Conservation (phyloP, 2,329 filamentous ascomycete genomes). For the Colletotrichum musicola region DNA sequence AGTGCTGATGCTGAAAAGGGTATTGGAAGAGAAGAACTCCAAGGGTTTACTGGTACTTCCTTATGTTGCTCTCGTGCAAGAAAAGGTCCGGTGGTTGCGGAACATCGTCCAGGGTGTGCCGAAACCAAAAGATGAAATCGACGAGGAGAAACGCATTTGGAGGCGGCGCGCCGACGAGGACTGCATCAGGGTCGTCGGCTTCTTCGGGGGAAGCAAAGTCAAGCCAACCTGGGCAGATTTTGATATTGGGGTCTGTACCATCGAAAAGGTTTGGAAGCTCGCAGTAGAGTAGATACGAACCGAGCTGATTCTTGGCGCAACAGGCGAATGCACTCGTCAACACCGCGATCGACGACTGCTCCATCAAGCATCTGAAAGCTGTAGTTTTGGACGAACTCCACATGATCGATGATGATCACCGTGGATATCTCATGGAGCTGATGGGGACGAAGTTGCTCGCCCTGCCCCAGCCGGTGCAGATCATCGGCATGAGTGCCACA, state of each 20-base stretch:
- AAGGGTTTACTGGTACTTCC: slow-evolving; percentile 81
- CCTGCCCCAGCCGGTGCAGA: slow-evolving; percentile 75
- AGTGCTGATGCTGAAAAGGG: slow-evolving; percentile 78
- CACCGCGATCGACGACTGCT: slow-evolving; percentile 77
- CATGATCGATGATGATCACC: slow-evolving; percentile 82
- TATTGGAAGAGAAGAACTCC: slow-evolving; percentile 72
- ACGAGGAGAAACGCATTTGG: slow-evolving; percentile 60
- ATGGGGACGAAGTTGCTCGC: slow-evolving; percentile 80
- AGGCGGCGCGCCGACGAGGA: slow-evolving; percentile 68
- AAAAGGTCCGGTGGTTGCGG: slow-evolving; percentile 81
- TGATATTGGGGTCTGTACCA: slow-evolving; percentile 83
- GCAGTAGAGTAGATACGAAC: not conserved
- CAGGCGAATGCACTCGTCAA: slow-evolving; percentile 83
- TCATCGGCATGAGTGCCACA: slow-evolving; percentile 85
- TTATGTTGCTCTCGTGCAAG: slow-evolving; percentile 84
- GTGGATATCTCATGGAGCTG: slow-evolving; percentile 81
- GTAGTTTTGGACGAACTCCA: slow-evolving; percentile 85
- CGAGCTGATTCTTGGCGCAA: slow-evolving; percentile 13
- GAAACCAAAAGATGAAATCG: slow-evolving; percentile 52
- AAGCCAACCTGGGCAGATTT: slow-evolving; percentile 78
- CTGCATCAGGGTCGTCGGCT: slow-evolving; percentile 75
- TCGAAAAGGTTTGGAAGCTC: slow-evolving; percentile 72
- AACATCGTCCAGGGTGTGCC: slow-evolving; percentile 72
- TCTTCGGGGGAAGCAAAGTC: slow-evolving; percentile 80
- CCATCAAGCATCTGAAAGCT: slow-evolving; percentile 71